Evolutionary conservation across 345 rosid species (phyloP).

Genomic region (Kernera saxatilis): DNA sequence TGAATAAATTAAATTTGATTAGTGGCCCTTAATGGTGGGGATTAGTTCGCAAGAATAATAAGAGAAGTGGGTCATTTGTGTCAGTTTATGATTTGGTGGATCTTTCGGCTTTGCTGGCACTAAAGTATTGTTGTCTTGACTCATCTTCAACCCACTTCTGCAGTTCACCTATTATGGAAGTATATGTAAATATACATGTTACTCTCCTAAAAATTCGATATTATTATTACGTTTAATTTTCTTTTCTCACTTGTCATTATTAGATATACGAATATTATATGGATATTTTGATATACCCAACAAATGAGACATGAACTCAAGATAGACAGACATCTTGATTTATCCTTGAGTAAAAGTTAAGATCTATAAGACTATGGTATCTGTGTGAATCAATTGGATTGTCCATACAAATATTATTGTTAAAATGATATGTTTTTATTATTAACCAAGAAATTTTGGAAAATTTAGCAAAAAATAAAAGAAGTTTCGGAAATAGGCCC

Average conservation of each 20-base stretch:
- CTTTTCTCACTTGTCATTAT: slow-evolving; percentile 1
- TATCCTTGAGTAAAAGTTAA: not conserved
- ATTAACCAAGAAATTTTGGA: no score
- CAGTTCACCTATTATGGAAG: slow-evolving; percentile 27
- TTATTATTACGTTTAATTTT: not conserved
- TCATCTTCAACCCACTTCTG: slow-evolving; percentile 34
- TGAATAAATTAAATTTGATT: not conserved
- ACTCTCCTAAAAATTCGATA: slow-evolving; percentile 14
- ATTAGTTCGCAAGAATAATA: slow-evolving; percentile 24
- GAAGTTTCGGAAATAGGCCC: no score
- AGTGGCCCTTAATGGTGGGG: slow-evolving; percentile 37
- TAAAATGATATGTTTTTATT: no score
- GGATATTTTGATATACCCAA: not conserved
- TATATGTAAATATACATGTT: slow-evolving; percentile 29
- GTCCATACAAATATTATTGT: no score
- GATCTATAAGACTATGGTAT: not conserved
- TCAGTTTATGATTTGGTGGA: slow-evolving; percentile 28
- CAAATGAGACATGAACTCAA: slow-evolving; percentile 7
- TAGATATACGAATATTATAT: not conserved
- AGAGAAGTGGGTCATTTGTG: slow-evolving; percentile 32
- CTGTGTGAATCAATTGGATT: not conserved
- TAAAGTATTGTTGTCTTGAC: slow-evolving; percentile 32
- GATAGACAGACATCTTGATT: not conserved
- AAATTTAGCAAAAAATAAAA: no score
- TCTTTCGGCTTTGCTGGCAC: slow-evolving; percentile 34